These are phyloP conservation scores for Diaporthe sp. DNA, from an alignment of 2,329 filamentous ascomycete species.

Conservation along the genomic window DNA sequence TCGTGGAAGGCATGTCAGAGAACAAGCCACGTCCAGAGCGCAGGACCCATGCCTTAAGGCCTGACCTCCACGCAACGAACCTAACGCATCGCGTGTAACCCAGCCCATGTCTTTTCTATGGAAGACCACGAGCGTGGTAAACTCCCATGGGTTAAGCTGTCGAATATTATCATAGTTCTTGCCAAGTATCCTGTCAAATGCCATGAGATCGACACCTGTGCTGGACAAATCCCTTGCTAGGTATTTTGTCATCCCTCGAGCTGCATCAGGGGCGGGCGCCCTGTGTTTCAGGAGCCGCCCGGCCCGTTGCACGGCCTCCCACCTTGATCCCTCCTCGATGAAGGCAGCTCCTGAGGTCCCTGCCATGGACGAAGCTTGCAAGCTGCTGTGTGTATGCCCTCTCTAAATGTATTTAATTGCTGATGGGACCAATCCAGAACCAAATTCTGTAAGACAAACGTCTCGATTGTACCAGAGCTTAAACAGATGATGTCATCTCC, in stretches of 20 bases:
- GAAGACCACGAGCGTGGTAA: neutral
- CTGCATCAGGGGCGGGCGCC: slow-evolving; percentile 9
- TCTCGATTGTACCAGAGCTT: neutral
- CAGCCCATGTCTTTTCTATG: neutral
- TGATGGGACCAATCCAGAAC: neutral
- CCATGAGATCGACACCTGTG: neutral
- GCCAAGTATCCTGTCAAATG: neutral
- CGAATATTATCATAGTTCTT: neutral
- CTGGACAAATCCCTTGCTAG: neutral
- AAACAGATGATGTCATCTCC: neutral
- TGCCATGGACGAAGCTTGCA: neutral
- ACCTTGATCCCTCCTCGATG: neutral
- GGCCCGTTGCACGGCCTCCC: slow-evolving; percentile 22
- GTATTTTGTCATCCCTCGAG: neutral
- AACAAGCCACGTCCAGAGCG: neutral
- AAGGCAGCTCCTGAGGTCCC: neutral
- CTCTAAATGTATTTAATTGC: neutral
- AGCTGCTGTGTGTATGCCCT: neutral
- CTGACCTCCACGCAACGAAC: neutral
- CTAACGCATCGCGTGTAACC: neutral
- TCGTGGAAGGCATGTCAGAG: neutral
- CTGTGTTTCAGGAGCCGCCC: slow-evolving; percentile 15
- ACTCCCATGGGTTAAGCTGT: too few relatives aligned
- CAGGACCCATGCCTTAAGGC: neutral
- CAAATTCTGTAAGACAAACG: neutral